Conservation (phyloP, 176 grass and related monocot species). For the Elymus sibiricus region DNA sequence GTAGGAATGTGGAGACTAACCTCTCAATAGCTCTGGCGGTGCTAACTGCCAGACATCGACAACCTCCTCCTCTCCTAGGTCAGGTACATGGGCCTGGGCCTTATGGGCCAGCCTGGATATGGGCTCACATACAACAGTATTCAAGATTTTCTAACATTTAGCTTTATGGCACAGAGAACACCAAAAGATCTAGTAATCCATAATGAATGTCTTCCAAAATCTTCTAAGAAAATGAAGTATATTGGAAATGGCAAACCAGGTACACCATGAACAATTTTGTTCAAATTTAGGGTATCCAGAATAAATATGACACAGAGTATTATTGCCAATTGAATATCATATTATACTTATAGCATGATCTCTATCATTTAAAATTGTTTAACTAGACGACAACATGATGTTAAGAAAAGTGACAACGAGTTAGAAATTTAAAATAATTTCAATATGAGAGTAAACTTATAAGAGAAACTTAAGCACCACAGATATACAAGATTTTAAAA, state of each 20-base stretch:
- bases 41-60: not conserved
- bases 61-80: not conserved
- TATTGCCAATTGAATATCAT: not conserved
- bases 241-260: not conserved
- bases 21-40: not conserved
- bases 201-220: not conserved
- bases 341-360: not conserved
- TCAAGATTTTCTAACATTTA: not conserved
- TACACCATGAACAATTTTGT: not conserved
- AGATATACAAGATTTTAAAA: not conserved
- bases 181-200: not conserved
- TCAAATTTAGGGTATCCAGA: not conserved
- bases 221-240: not conserved
- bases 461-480: not conserved
- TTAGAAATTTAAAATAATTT: not conserved
- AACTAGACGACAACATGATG: not conserved
- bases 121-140: not conserved
- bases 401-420: not conserved
- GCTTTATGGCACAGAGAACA: not conserved
- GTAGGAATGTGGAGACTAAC: not conserved
- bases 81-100: not conserved
- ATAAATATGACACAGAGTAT: not conserved
- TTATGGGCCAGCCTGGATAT: not conserved
- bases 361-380: not conserved
- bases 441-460: not conserved